Evolutionary conservation across 352 stramenopile species (phyloP).

Genomic region (Globisporangium canariense): DNA sequence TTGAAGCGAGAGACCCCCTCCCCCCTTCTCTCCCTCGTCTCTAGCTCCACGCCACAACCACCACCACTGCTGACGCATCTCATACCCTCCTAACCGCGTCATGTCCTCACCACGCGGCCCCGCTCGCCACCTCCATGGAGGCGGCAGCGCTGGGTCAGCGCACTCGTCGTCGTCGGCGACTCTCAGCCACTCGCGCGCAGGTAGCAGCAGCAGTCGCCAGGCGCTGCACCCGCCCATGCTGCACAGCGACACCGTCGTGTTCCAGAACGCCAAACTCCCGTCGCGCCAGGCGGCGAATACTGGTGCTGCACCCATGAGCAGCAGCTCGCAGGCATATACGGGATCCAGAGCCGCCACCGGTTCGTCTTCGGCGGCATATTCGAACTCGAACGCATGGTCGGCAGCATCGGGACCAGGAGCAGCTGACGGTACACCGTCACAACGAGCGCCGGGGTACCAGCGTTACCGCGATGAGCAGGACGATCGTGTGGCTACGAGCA

Average conservation of each 20-base stretch:
- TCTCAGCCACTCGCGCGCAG: not conserved
- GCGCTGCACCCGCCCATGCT: conserved; percentile 24
- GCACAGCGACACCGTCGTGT: conserved; percentile 60
- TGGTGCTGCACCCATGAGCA: not conserved
- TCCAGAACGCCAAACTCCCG: conserved; percentile 52
- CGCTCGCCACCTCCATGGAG: not conserved
- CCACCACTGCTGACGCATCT: not conserved
- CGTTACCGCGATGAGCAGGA: conserved; percentile 10
- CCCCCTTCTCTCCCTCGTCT: not conserved
- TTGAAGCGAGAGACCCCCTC: not conserved
- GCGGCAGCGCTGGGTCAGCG: not conserved
- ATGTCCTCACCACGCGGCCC: conserved; percentile 8
- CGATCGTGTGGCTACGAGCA: not conserved
- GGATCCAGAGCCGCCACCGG: not conserved
- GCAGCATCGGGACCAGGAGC: not conserved
- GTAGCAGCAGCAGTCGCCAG: conserved; percentile 9
- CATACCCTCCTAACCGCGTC: not conserved
- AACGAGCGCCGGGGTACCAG: not conserved
- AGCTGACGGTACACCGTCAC: not conserved
- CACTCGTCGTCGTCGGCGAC: not conserved
- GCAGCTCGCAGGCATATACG: conserved; percentile 1
- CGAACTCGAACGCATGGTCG: conserved; percentile 10
- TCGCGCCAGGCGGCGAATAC: conserved; percentile 27
- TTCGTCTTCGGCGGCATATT: conserved; percentile 2
- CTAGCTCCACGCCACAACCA: not conserved